Conservation (phyloP, 352 stramenopile genomes). For the Globisporangium splendens region DNA sequence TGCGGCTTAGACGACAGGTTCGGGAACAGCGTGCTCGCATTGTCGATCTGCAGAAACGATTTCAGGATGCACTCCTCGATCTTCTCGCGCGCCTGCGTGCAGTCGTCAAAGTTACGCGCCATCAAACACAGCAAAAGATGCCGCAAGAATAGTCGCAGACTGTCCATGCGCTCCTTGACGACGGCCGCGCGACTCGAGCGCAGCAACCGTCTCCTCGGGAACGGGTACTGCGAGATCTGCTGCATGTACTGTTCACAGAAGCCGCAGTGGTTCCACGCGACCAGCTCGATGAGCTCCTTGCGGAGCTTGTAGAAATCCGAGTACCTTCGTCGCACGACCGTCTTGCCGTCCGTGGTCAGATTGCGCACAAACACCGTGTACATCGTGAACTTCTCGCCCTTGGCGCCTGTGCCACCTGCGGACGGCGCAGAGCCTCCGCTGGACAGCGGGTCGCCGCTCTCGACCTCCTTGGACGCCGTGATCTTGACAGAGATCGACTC, state of each 20-base stretch:
- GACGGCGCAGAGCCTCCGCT: background rate
- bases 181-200: slow-evolving; percentile 63
- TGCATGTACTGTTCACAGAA: slow-evolving; percentile 61
- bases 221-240: slow-evolving; percentile 75
- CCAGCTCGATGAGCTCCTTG: slow-evolving; percentile 78
- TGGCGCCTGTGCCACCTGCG: slow-evolving; percentile 13
- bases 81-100: slow-evolving; percentile 54
- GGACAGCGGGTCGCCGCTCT: slow-evolving; percentile 10
- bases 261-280: slow-evolving; percentile 73
- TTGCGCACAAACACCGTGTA: slow-evolving; percentile 86
- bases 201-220: slow-evolving; percentile 69
- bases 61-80: slow-evolving; percentile 73
- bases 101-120: slow-evolving; percentile 66
- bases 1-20: slow-evolving; percentile 49
- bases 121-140: slow-evolving; percentile 75
- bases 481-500: slow-evolving; percentile 64
- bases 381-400: slow-evolving; percentile 73
- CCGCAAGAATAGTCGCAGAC: slow-evolving; percentile 67
- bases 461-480: slow-evolving; percentile 55
- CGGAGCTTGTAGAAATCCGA: slow-evolving; percentile 85
- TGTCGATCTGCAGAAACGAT: slow-evolving; percentile 75
- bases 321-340: slow-evolving; percentile 74
- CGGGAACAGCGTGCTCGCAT: slow-evolving; percentile 47
- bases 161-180: slow-evolving; percentile 86
- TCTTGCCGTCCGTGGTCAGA: slow-evolving; percentile 63